A percentile compares a stretch with the other conserved stretches of the same genome.
These are phyloP conservation scores for Blastobotrys robertii DNA, from an alignment of 805 yeast species.

Conservation along the genomic window DNA sequence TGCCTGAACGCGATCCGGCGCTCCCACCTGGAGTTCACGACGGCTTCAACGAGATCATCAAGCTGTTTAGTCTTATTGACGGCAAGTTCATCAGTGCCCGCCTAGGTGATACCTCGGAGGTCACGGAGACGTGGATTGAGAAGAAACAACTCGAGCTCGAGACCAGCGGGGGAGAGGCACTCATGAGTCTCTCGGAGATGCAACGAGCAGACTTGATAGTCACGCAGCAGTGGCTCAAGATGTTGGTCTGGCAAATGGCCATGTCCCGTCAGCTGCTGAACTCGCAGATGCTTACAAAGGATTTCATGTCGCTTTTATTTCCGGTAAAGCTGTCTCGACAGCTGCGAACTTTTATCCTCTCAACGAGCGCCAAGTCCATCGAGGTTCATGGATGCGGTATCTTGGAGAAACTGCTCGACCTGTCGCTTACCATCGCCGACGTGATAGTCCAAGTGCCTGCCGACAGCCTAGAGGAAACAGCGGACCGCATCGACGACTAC, in stretches of 20 bases:
- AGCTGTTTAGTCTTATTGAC: constrained; percentile 11
- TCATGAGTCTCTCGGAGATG: constrained; percentile 7
- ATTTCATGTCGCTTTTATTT: constrained; percentile 9
- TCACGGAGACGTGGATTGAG: constrained; percentile 8
- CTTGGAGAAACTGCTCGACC: constrained; percentile 8
- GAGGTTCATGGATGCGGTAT: constrained; percentile 9
- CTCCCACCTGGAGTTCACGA: constrained; percentile 5
- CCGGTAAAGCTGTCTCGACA: constrained; percentile 9
- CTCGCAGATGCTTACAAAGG: constrained; percentile 3
- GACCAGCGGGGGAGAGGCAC: neutral
- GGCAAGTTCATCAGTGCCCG: constrained; percentile 9
- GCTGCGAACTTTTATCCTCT: constrained; percentile 4
- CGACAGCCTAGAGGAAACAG: constrained; percentile 3
- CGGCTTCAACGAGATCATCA: constrained; percentile 10
- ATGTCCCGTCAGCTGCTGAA: constrained; percentile 8
- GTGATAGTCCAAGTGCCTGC: constrained; percentile 7
- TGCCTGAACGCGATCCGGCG: constrained; percentile 8
- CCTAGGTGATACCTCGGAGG: constrained; percentile 4
- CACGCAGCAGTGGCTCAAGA: constrained; percentile 13
- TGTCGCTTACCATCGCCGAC: constrained; percentile 8
- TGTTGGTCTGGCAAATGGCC: constrained; percentile 14
- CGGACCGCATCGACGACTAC: constrained; percentile 8
- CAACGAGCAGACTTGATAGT: constrained; percentile 11
- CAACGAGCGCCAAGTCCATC: constrained; percentile 4
- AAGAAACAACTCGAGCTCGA: constrained; percentile 7